Evolutionary conservation across 148 eudicot genomes (phyloP).

Genomic region (Vaccinium corymbosum): DNA sequence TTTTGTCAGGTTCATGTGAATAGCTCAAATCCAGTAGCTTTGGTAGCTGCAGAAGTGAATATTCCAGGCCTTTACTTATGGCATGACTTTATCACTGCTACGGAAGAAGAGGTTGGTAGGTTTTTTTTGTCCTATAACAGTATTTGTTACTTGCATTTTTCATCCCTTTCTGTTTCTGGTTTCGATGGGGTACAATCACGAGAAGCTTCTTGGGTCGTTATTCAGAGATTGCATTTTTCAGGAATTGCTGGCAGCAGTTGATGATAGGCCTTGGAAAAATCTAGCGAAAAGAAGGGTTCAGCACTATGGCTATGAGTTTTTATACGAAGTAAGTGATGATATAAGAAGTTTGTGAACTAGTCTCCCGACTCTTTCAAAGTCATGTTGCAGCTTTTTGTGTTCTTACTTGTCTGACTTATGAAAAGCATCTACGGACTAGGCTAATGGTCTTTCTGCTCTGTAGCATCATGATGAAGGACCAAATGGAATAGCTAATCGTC

Average conservation of each 20-base stretch:
- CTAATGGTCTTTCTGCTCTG: neutral
- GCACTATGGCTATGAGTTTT: conserved; percentile 88
- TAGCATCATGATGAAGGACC: neutral
- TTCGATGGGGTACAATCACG: neutral
- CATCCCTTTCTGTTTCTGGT: neutral
- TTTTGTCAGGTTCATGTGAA: conserved; percentile 41
- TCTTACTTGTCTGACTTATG: neutral
- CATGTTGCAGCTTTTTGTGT: neutral
- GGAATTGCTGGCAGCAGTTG: conserved; percentile 94
- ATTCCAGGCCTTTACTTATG: conserved; percentile 79
- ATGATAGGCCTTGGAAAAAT: conserved; percentile 71
- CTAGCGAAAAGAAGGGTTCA: conserved; percentile 98
- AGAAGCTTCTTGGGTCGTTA: conserved; percentile 2
- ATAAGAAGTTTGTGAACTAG: neutral
- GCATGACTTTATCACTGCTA: conserved; percentile 65
- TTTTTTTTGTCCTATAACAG: neutral
- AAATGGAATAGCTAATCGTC: neutral
- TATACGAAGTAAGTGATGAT: conserved; percentile 61
- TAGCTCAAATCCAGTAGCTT: conserved; percentile 56
- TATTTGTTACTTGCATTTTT: neutral
- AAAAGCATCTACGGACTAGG: neutral
- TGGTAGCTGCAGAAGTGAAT: conserved; percentile 66
- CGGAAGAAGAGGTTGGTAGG: conserved; percentile 80
- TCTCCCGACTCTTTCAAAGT: neutral
- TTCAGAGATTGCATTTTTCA: conserved; percentile 27